Percentiles rank a stretch among this genome's conserved stretches.
These are phyloP conservation scores for Parsonsia alboflavescens DNA, from an alignment of 257 asterid genomes.

Conservation along the genomic window DNA sequence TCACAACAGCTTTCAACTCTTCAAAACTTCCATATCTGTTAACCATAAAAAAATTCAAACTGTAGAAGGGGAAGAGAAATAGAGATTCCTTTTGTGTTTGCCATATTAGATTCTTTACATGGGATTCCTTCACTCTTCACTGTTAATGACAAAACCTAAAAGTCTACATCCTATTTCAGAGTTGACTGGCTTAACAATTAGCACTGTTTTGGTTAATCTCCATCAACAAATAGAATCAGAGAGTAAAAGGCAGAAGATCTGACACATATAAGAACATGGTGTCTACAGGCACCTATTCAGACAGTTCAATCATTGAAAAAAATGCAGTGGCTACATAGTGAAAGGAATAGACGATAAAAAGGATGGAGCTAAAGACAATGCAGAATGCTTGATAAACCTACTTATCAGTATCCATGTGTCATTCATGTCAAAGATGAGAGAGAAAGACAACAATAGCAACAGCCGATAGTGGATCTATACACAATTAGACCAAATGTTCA, in stretches of 20 bases:
- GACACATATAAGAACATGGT: neutral
- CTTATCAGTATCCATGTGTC: neutral
- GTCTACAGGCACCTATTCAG: neutral
- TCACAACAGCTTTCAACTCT: slow-evolving; percentile 65
- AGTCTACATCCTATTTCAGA: neutral
- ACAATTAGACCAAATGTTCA: neutral
- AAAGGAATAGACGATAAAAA: neutral
- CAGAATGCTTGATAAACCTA: neutral
- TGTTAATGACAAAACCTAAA: neutral
- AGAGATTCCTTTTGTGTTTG: neutral
- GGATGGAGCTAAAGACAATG: neutral
- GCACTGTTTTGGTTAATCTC: neutral
- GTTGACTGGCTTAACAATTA: neutral
- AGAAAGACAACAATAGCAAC: neutral
- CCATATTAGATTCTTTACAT: neutral
- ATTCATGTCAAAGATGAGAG: neutral
- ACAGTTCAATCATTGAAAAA: neutral
- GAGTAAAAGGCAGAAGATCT: neutral
- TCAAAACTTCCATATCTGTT: slow-evolving; percentile 77
- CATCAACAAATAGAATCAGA: neutral
- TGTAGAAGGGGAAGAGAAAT: neutral
- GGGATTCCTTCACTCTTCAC: neutral
- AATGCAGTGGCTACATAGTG: neutral
- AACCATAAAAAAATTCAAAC: slow-evolving; percentile 12
- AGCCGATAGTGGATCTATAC: neutral